phyloP scores from a whole-genome alignment of 192 early-diverging fungal species.

The Podila epigama region DNA sequence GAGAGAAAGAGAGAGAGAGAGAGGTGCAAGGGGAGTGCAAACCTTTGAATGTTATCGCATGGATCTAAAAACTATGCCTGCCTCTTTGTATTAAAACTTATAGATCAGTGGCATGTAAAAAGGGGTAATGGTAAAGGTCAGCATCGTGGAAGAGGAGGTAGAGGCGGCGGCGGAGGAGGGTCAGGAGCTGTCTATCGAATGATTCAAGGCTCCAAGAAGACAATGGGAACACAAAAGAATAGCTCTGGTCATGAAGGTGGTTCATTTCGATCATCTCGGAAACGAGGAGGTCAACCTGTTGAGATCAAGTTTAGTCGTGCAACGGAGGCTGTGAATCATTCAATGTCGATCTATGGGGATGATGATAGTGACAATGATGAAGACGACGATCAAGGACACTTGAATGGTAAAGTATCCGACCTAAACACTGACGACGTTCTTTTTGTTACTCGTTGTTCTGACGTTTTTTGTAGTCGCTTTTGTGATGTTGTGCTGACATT shows the following conservation, averaged over 20 bases:
- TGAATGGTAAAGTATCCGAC: background rate
- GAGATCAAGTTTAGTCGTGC: constrained; percentile 1
- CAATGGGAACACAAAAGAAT: background rate
- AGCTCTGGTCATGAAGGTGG: background rate
- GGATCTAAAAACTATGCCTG: background rate
- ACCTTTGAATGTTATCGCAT: background rate
- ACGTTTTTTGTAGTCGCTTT: too few species aligned
- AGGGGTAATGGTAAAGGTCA: background rate
- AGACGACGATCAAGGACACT: background rate
- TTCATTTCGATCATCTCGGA: background rate
- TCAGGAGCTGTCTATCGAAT: background rate
- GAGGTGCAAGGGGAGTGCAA: too few species aligned
- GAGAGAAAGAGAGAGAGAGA: too few species aligned
- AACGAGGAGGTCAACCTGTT: background rate
- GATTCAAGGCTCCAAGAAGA: background rate
- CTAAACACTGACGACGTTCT: background rate
- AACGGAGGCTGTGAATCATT: background rate
- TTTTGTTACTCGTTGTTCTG: too few species aligned
- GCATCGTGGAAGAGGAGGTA: background rate
- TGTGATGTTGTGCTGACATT: background rate
- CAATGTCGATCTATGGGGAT: background rate
- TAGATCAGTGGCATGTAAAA: background rate
- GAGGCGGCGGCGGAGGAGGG: constrained; percentile 3
- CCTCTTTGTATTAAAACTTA: too few species aligned
- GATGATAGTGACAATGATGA: background rate